A percentile compares a stretch with the other conserved stretches of the same genome.
phyloP scores from a whole-genome alignment of 139 green algal species.

The Volvox reticuliferus region DNA sequence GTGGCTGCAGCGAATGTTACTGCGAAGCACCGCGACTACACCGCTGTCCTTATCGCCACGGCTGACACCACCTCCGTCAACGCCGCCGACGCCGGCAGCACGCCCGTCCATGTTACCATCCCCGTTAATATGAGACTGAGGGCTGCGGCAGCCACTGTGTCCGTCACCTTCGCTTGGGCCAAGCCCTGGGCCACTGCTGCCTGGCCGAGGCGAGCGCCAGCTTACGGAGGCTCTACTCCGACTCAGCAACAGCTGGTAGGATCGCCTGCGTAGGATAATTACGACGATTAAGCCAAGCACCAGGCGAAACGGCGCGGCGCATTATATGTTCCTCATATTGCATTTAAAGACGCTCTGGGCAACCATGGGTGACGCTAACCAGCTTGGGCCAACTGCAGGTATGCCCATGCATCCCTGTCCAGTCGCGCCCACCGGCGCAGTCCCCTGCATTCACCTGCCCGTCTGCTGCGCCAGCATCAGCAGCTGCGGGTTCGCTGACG shows the following conservation, averaged over 20 bases:
- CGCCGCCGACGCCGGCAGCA: no score
- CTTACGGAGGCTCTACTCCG: neutral
- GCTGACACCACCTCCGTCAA: neutral
- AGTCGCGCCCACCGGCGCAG: no score
- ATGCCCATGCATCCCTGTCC: no score
- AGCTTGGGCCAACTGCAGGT: no score
- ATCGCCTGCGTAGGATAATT: neutral
- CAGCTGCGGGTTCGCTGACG: neutral
- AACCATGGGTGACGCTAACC: no score
- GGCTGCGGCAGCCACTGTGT: neutral
- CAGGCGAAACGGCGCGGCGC: neutral
- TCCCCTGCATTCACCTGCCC: conserved; percentile 14
- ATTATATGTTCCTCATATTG: neutral
- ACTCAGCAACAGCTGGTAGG: conserved; percentile 15
- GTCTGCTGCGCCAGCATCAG: conserved; percentile 37
- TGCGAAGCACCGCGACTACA: conserved; percentile 17
- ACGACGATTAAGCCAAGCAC: neutral
- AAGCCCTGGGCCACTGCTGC: neutral
- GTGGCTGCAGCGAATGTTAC: conserved; percentile 29
- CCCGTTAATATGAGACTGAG: neutral
- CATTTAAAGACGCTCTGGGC: no score
- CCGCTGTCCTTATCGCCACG: neutral
- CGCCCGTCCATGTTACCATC: neutral
- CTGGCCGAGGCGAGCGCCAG: neutral
- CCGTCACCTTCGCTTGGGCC: neutral